Evolutionary conservation across 495 filamentous ascomycete species (phyloP).

Genomic region (Halenospora varia): DNA sequence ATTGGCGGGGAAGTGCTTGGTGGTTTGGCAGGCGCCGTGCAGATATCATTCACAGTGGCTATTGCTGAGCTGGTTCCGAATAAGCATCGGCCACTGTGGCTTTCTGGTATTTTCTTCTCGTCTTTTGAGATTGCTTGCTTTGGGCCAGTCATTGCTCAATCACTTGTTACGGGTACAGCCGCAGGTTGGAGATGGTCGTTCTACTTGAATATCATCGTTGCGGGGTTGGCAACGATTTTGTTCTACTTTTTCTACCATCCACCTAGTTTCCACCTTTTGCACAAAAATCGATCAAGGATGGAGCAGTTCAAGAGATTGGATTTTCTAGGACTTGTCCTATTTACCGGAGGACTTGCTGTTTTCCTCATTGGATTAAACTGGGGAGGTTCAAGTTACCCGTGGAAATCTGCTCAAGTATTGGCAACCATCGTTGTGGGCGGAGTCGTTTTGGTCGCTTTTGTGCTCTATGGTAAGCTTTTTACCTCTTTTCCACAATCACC

Average conservation of each 20-base stretch:
- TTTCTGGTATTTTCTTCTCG: slow-evolving; percentile 21
- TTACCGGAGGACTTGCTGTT: slow-evolving; percentile 23
- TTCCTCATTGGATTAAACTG: slow-evolving; percentile 15
- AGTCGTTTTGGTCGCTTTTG: background rate
- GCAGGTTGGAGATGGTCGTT: slow-evolving; percentile 22
- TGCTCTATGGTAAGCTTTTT: background rate
- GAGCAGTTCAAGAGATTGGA: slow-evolving; percentile 29
- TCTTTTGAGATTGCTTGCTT: slow-evolving; percentile 30
- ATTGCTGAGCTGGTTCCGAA: slow-evolving; percentile 24
- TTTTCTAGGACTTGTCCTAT: slow-evolving; percentile 25
- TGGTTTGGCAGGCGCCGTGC: slow-evolving; percentile 34
- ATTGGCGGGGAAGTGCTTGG: slow-evolving; percentile 27
- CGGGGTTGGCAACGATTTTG: slow-evolving; percentile 18
- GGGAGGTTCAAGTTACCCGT: background rate
- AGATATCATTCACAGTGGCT: slow-evolving; percentile 30
- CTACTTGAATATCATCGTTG: slow-evolving; percentile 28
- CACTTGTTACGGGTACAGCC: slow-evolving; percentile 27
- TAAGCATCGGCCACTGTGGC: slow-evolving; percentile 24
- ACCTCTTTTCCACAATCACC: background rate
- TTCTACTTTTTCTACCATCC: slow-evolving; percentile 29
- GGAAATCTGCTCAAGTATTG: background rate
- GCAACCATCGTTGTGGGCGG: background rate
- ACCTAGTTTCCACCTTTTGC: slow-evolving; percentile 25
- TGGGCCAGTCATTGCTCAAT: slow-evolving; percentile 34
- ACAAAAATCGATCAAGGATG: slow-evolving; percentile 17